Evolutionary conservation across 805 yeast species (phyloP), one percentile per base, ranked within the genome.

Genomic region (Candida krabiensis): DNA sequence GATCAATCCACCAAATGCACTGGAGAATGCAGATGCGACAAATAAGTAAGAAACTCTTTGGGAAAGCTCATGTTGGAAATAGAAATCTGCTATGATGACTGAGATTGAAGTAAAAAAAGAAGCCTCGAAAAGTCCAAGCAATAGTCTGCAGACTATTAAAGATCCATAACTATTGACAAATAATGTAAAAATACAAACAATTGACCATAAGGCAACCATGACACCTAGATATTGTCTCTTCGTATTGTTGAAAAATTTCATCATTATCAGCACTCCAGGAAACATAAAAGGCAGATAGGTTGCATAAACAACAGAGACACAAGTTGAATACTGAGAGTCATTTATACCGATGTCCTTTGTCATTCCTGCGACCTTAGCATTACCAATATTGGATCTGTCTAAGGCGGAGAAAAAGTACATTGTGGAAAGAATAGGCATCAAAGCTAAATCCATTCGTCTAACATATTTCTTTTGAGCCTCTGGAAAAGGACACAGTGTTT

Each of bases 21-120:
- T 72, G 6, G 80, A 71, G 25, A 77, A 52, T 40, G 77, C 73
- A 8, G 82, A 73, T 21, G 77, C 71, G 23, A 73, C 64, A 51
- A 75, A 75, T 30, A 77, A 67, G 37, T 68, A 65, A 5, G 77
- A 69, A 43, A 71, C 61, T 32, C 81, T 60, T 18, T 65, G 58
- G 1, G 76, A 76, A 41, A 71, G 66, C 47, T 76, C 80, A 33
- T 64, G 60, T 36, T 80, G 71, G 21, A 76, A 65, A 59, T 83
- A 83, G 66, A 79, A 83, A 58, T 77, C 76, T 17, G 83, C 66
- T 50, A 83, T 68, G 39, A 83, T 67, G 56, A 81, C 83, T 55
- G 83, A 83, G 45, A 84, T 76, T n/a, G 86, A 81, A 1, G 89
- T 88, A 63, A 83, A 83, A 49, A 82, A 74, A 19, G 86, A 80